A percentile compares a stretch with the other conserved stretches of the same genome.
These are phyloP conservation scores for Lepraria neglecta DNA, from an alignment of 495 filamentous ascomycete species.

Conservation along the genomic window DNA sequence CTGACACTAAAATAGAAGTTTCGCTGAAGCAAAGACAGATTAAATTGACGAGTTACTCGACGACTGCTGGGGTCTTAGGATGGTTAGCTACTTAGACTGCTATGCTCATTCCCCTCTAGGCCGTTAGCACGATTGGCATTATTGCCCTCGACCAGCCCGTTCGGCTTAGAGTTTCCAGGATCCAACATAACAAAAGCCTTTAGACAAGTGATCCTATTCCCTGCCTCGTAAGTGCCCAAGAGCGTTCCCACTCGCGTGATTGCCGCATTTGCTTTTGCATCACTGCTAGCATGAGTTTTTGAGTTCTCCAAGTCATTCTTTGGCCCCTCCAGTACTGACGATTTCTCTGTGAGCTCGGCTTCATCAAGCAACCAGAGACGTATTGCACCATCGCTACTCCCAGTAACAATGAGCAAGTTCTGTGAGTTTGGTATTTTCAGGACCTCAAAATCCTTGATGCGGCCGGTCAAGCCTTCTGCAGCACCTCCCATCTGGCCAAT, in stretches of 20 bases:
- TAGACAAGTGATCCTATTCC: slow-evolving; percentile 84
- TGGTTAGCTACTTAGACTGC: slow-evolving; percentile 4
- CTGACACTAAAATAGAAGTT: neutral
- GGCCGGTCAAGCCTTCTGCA: slow-evolving; percentile 53
- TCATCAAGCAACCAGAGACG: slow-evolving; percentile 61
- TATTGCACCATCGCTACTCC: slow-evolving; percentile 73
- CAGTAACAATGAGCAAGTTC: slow-evolving; percentile 60
- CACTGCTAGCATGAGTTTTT: slow-evolving; percentile 20
- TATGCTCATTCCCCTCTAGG: slow-evolving; percentile 11
- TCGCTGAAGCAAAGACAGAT: neutral
- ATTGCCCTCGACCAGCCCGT: slow-evolving; percentile 44
- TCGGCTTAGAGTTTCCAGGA: slow-evolving; percentile 23
- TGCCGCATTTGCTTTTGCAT: neutral
- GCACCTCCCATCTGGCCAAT: slow-evolving; percentile 77
- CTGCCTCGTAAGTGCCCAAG: slow-evolving; percentile 74
- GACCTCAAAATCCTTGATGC: slow-evolving; percentile 84
- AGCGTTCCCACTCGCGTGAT: slow-evolving; percentile 58
- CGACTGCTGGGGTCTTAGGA: neutral
- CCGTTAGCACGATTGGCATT: slow-evolving; percentile 25
- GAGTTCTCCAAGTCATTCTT: slow-evolving; percentile 14
- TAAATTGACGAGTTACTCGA: neutral
- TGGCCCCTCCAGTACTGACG: neutral
- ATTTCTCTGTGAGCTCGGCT: slow-evolving; percentile 30
- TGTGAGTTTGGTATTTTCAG: slow-evolving; percentile 42
- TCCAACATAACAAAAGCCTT: slow-evolving; percentile 75